Evolutionary conservation across 2,329 filamentous ascomycete species (phyloP).

Genomic region (Talaromyces piceae): DNA sequence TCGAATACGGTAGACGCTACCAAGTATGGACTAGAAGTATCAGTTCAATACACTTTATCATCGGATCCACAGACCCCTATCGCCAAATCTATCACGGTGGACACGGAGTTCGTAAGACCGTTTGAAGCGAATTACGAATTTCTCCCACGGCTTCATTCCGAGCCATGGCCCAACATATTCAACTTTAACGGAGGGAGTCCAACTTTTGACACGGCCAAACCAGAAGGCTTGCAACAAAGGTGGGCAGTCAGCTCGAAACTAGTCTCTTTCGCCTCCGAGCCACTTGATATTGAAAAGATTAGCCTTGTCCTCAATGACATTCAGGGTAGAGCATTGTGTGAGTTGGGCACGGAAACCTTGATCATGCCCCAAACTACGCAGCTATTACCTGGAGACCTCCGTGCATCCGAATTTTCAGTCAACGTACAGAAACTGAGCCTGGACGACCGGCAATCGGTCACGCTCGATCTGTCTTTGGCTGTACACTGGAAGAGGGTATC

Average conservation of each 20-base stretch:
- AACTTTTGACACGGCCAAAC: slow-evolving; percentile 21
- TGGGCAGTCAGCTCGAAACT: slow-evolving; percentile 69
- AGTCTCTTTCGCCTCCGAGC: slow-evolving; percentile 67
- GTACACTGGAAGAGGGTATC: slow-evolving; percentile 66
- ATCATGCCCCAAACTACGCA: slow-evolving; percentile 23
- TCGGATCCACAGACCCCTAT: slow-evolving; percentile 77
- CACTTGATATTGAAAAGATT: slow-evolving; percentile 56
- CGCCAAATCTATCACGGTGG: slow-evolving; percentile 61
- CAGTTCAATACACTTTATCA: slow-evolving; percentile 67
- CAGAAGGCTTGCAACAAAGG: slow-evolving; percentile 64
- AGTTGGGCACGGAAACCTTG: slow-evolving; percentile 27
- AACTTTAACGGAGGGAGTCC: slow-evolving; percentile 44
- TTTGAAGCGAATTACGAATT: slow-evolving; percentile 93
- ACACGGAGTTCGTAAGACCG: slow-evolving; percentile 67
- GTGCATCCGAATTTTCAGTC: slow-evolving; percentile 65
- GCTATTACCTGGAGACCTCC: slow-evolving; percentile 60
- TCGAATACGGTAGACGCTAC: slow-evolving; percentile 45
- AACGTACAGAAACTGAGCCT: slow-evolving; percentile 68
- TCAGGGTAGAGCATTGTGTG: slow-evolving; percentile 57
- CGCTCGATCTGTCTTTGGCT: slow-evolving; percentile 65
- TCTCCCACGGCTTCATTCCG: slow-evolving; percentile 66
- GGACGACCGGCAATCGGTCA: slow-evolving; percentile 71
- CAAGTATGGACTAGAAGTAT: slow-evolving; percentile 62
- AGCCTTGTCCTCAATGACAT: slow-evolving; percentile 54
- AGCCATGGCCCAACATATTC: slow-evolving; percentile 85